Conservation (phyloP, 208 protist genomes). For the Leishmania tropica region DNA sequence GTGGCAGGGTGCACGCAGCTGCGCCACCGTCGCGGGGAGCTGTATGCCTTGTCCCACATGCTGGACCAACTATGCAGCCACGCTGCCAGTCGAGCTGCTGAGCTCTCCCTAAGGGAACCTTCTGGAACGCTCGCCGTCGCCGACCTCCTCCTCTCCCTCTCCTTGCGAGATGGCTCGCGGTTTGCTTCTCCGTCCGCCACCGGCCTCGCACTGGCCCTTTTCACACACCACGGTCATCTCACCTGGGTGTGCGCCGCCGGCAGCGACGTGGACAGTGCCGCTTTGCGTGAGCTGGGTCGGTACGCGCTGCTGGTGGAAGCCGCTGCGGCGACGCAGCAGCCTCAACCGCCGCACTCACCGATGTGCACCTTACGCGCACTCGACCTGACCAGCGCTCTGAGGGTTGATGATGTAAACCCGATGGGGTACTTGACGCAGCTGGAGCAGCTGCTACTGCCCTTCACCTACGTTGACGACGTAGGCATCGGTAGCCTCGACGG, state of each 20-base stretch:
- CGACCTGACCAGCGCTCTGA: conserved; percentile 47
- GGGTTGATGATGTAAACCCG: conserved; percentile 38
- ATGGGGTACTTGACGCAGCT: conserved; percentile 40
- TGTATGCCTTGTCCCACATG: not conserved
- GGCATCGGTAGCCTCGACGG: conserved; percentile 45
- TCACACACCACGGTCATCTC: conserved; percentile 33
- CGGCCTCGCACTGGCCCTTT: conserved; percentile 32
- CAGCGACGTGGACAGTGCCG: conserved; percentile 40
- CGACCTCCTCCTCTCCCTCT: conserved; percentile 22
- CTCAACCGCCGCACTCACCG: not conserved
- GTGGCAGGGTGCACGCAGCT: conserved; percentile 45
- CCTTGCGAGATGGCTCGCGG: conserved; percentile 2
- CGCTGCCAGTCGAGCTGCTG: not conserved
- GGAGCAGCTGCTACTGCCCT: conserved; percentile 55
- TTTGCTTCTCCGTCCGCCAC: conserved; percentile 9
- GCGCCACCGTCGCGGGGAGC: conserved; percentile 11
- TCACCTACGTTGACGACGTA: conserved; percentile 40
- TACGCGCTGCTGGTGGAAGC: conserved; percentile 42
- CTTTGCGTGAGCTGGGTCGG: conserved; percentile 39
- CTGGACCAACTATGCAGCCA: conserved; percentile 2
- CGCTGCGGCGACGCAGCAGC: conserved; percentile 3
- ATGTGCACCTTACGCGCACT: conserved; percentile 42
- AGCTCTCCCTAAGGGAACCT: too few species aligned
- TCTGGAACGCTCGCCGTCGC: conserved; percentile 7
- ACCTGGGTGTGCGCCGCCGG: conserved; percentile 41